Evolutionary conservation across 2,329 filamentous ascomycete species (phyloP).

Genomic region (Samsoniella hepiali): DNA sequence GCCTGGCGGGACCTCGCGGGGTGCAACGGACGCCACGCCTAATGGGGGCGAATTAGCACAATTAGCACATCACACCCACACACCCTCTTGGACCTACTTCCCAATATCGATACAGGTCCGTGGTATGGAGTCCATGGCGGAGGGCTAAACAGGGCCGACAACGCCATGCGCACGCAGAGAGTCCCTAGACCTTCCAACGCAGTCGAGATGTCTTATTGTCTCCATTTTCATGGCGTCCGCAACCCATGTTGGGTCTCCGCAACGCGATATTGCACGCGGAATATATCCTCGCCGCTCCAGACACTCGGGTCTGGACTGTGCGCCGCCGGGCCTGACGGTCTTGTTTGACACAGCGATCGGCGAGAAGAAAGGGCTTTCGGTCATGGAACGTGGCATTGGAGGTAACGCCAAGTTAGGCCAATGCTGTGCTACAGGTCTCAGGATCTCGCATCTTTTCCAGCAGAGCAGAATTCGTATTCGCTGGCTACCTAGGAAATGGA

Average conservation of each 20-base stretch:
- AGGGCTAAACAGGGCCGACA: not conserved
- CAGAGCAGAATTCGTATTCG: too few relatives aligned
- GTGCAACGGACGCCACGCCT: constrained; percentile 1
- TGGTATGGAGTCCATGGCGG: constrained; percentile 10
- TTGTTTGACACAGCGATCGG: not conserved
- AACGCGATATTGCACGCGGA: not conserved
- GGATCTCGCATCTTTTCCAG: not conserved
- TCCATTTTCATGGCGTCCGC: not conserved
- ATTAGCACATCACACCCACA: not conserved
- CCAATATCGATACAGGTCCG: constrained; percentile 17
- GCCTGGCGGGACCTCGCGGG: constrained; percentile 5
- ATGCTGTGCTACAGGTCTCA: not conserved
- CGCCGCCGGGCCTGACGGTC: not conserved
- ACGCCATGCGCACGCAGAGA: constrained; percentile 9
- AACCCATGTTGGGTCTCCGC: too few relatives aligned
- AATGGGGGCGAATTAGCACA: constrained; percentile 10
- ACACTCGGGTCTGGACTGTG: constrained; percentile 2
- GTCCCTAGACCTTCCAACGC: not conserved
- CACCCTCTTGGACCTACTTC: constrained; percentile 4
- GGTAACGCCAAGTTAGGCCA: too few relatives aligned
- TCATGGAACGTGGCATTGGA: too few relatives aligned
- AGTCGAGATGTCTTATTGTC: not conserved
- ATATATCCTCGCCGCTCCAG: not conserved
- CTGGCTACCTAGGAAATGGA: not conserved
- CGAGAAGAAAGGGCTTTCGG: too few relatives aligned